phyloP scores from a whole-genome alignment of 1,139 yeast genomes.

The Taphrina betulina region DNA sequence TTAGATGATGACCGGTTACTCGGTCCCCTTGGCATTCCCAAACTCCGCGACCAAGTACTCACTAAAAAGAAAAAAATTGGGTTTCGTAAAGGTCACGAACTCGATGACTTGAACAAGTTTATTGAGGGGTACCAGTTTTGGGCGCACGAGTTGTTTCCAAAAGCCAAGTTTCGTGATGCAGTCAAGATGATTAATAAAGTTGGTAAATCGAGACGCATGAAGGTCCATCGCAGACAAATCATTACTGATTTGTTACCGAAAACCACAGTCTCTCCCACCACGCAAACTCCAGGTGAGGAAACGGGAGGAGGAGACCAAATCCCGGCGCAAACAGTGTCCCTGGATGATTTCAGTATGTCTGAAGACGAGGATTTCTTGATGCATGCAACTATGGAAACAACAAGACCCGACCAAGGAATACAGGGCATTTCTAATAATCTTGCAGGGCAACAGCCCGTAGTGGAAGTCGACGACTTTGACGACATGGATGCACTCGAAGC shows the following conservation, averaged over 20 bases:
- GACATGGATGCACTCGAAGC: conserved; percentile 30
- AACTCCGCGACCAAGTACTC: conserved; percentile 40
- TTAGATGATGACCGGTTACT: conserved; percentile 46
- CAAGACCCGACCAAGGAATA: not conserved
- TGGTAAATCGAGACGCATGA: conserved; percentile 43
- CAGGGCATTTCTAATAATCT: conserved; percentile 13
- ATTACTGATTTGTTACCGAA: conserved; percentile 21
- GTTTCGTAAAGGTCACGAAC: conserved; percentile 46
- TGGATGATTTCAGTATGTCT: conserved; percentile 7
- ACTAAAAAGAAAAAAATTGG: conserved; percentile 40
- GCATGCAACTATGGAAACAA: not conserved
- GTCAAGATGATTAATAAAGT: conserved; percentile 43
- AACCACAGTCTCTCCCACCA: no score
- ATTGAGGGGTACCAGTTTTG: conserved; percentile 73
- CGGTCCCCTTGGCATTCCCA: conserved; percentile 44
- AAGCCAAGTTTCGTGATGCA: conserved; percentile 70
- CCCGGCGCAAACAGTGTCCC: not conserved
- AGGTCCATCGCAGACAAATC: conserved; percentile 32
- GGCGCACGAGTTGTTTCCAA: conserved; percentile 80
- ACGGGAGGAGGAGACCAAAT: not conserved
- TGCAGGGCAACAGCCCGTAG: conserved; percentile 10
- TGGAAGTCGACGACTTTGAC: conserved; percentile 17
- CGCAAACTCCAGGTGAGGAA: not conserved
- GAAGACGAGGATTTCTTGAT: conserved; percentile 5
- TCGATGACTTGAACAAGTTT: conserved; percentile 52